A percentile compares a stretch with the other conserved stretches of the same genome.
These are phyloP conservation scores for Pyrus communis DNA, from an alignment of 306 rosid species.

Conservation along the genomic window DNA sequence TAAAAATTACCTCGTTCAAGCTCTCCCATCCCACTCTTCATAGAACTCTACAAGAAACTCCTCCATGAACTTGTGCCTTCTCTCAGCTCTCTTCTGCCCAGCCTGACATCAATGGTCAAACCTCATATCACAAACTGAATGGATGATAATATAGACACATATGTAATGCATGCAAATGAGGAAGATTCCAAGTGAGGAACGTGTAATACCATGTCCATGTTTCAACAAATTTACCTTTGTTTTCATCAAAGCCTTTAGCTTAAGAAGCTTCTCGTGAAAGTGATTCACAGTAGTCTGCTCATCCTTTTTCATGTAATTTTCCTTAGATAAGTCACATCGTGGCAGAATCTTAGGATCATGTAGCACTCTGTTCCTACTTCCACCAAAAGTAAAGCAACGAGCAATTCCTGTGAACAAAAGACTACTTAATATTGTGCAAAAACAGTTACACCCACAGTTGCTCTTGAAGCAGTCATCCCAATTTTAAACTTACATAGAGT, in stretches of 20 bases:
- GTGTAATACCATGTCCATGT: neutral
- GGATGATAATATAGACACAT: neutral
- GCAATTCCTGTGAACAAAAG: constrained; percentile 59
- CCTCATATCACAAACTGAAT: neutral
- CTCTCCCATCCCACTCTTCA: constrained; percentile 69
- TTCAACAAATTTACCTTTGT: constrained; percentile 45
- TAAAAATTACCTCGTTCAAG: constrained; percentile 19
- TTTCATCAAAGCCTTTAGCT: constrained; percentile 89
- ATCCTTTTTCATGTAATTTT: constrained; percentile 61
- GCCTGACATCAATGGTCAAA: constrained; percentile 47
- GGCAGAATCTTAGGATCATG: constrained; percentile 72
- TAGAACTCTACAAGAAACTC: constrained; percentile 74
- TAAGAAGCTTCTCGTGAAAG: constrained; percentile 89
- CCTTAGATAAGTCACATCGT: constrained; percentile 53
- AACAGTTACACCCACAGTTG: neutral
- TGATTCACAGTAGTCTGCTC: constrained; percentile 81
- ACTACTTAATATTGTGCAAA: neutral
- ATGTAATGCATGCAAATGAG: neutral
- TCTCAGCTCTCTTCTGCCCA: constrained; percentile 81
- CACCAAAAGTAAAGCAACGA: constrained; percentile 91
- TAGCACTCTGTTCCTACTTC: constrained; percentile 59
- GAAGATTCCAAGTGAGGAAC: neutral
- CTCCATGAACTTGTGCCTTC: constrained; percentile 82
- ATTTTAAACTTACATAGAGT: neutral
- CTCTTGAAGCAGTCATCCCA: neutral